Percentiles rank a stretch among this genome's conserved stretches.
phyloP scores from a whole-genome alignment of 2,329 filamentous ascomycete species.

The Stagonosporopsis cucurbitacearum region DNA sequence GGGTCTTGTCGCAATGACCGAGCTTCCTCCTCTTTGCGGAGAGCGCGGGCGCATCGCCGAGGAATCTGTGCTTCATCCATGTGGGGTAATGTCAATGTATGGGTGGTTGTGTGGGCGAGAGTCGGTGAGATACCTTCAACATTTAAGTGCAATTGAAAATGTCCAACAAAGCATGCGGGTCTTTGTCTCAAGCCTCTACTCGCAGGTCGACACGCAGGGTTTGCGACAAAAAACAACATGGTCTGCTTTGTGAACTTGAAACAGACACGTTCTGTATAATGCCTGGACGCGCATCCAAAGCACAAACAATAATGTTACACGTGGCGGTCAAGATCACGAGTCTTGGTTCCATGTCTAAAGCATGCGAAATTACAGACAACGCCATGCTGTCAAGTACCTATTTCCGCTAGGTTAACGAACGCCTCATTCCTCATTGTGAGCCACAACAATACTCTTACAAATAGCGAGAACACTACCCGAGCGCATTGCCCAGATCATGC shows the following conservation, averaged over 20 bases:
- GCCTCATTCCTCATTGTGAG: not conserved
- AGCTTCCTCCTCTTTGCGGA: not conserved
- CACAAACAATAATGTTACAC: not conserved
- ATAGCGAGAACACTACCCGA: not conserved
- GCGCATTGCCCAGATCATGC: slow-evolving; percentile 53
- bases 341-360: not conserved
- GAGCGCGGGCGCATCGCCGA: not conserved
- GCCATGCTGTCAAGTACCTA: not conserved
- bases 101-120: not conserved
- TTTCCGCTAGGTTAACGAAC: not conserved
- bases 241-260: not conserved
- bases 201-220: not conserved
- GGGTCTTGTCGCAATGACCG: slow-evolving; percentile 18
- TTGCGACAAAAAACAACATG: not conserved
- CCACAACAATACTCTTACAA: slow-evolving; percentile 1
- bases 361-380: not conserved
- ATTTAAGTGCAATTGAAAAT: not conserved
- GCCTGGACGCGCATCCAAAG: not conserved
- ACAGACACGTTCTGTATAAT: not conserved
- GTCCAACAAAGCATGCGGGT: slow-evolving; percentile 3
- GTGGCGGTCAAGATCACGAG: not conserved
- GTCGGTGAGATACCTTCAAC: not conserved
- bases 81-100: not conserved
- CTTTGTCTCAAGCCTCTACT: slow-evolving; percentile 2
- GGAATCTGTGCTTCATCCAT: not conserved